Percentiles rank a stretch among this genome's conserved stretches.
These are phyloP conservation scores for Talinum fruticosum DNA, from an alignment of 148 eudicot genomes.

Conservation along the genomic window DNA sequence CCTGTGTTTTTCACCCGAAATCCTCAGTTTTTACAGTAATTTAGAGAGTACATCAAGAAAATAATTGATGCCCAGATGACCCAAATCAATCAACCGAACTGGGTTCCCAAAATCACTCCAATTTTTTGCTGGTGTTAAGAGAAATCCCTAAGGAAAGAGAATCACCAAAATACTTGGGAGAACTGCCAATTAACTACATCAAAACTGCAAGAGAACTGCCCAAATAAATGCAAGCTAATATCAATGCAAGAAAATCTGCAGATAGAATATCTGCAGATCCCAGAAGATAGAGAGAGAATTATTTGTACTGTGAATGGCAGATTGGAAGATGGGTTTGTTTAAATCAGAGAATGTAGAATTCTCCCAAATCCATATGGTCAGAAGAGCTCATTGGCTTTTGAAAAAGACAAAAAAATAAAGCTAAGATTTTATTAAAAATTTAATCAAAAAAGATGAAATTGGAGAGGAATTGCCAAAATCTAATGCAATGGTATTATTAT, in stretches of 20 bases:
- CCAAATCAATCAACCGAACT: slow-evolving; percentile 20
- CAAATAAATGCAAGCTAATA: too few relatives aligned
- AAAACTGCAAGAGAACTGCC: too few relatives aligned
- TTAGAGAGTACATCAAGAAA: slow-evolving; percentile 15
- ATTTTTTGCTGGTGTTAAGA: slow-evolving; percentile 1
- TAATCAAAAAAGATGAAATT: background rate
- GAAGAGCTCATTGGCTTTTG: slow-evolving; percentile 25
- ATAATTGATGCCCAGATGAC: slow-evolving; percentile 30
- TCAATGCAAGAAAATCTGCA: too few relatives aligned
- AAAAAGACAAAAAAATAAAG: background rate
- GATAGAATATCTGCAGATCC: too few relatives aligned
- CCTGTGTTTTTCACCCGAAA: slow-evolving; percentile 4
- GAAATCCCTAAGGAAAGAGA: background rate
- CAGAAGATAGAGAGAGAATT: background rate
- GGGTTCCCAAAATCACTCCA: slow-evolving; percentile 15
- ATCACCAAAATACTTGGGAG: background rate
- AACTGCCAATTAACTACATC: slow-evolving; percentile 5
- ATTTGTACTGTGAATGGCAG: background rate
- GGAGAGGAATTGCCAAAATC: slow-evolving; percentile 16
- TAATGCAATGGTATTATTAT: slow-evolving; percentile 26
- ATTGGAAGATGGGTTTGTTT: slow-evolving; percentile 9
- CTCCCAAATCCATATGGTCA: slow-evolving; percentile 33
- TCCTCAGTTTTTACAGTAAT: background rate
- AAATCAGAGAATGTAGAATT: slow-evolving; percentile 21
- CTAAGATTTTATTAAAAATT: background rate